Evolutionary conservation across 805 yeast genomes (phyloP), one percentile per base, ranked within the genome.

Genomic region (Schwanniomyces vanrijiae): DNA sequence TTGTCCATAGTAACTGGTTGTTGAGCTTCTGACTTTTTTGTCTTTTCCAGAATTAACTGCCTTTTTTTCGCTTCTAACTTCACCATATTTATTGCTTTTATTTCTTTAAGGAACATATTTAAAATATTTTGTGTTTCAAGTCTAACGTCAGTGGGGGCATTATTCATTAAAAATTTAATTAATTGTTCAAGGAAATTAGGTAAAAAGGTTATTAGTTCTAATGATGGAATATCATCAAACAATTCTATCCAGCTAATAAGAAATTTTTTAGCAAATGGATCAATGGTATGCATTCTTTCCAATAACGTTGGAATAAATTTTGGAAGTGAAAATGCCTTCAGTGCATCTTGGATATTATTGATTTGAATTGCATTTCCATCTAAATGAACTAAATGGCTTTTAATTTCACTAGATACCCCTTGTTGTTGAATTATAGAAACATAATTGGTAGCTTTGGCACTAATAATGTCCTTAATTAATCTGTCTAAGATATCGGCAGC

Each of bases 401-500:
- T 61, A 9, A 71, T 65, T 9, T 60, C 70, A 16, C 50, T 57
- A 14, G 58, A 53, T 76, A 62, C 60, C 61, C 76, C 54, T 34
- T 67, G 68, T 42, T 73, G 76, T 28, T 82, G 83, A 34, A 90
- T 78, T 1, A 87, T 78, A 16, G 92, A 86, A 2, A 90, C 84
- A 65, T 90, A 92, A 14, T 86, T 86, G 0, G 96, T 84, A 0
- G 97, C 96, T 60, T 91, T 89, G 52, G 95, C 98, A 41, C 96
- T 87, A 0, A 92, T 96, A 39, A 94, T 91, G 63, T 94, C 99
- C 63, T 94, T 91, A 56, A 94, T 82, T 49, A 94, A 75, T 28
- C 97, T 66, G 65, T 94, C 97, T 52, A 94, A 77, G 38, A 94
- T 77, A 65, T 91, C 97, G 4, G 98, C 97, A 8, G 97, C 99